Evolutionary conservation across 2,329 filamentous ascomycete species (phyloP).

Genomic region (Chaetomium olivaceum): DNA sequence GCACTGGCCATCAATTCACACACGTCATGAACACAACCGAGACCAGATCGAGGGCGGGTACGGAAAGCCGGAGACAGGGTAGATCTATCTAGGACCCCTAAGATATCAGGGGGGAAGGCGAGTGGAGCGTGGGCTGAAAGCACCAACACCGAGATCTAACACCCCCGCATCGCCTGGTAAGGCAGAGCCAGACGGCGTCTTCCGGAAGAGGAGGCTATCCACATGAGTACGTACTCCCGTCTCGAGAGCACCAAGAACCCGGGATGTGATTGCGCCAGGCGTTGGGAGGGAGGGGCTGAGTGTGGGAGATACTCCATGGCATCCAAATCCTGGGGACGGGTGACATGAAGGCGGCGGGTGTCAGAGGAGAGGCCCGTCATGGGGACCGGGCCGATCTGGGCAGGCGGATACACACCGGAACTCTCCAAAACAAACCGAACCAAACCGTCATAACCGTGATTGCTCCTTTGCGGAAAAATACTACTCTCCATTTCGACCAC

Average conservation of each 20-base stretch:
- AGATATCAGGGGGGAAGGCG: not conserved
- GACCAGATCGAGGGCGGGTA: not conserved
- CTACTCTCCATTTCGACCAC: slow-evolving; percentile 15
- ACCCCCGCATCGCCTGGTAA: slow-evolving; percentile 19
- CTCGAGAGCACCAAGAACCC: slow-evolving; percentile 19
- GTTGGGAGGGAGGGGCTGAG: slow-evolving; percentile 6
- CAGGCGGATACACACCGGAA: not conserved
- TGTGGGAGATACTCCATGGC: slow-evolving; percentile 9
- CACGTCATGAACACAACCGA: too few species aligned
- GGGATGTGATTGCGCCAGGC: slow-evolving; percentile 17
- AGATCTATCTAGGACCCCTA: not conserved
- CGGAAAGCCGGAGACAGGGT: not conserved
- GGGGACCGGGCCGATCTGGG: not conserved
- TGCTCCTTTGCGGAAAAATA: not conserved
- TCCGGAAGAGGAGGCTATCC: slow-evolving; percentile 8
- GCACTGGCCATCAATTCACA: too few species aligned
- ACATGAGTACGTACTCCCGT: slow-evolving; percentile 24
- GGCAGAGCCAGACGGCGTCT: slow-evolving; percentile 17
- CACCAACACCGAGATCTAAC: slow-evolving; percentile 1
- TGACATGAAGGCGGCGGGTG: slow-evolving; percentile 4
- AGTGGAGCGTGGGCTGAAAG: not conserved
- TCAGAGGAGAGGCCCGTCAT: not conserved
- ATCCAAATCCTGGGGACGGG: slow-evolving; percentile 8
- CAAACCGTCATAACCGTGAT: slow-evolving; percentile 15
- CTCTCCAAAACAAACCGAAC: slow-evolving; percentile 19